Base-by-base conservation (phyloP, 257 asterid species). In the Forsythia viridissima region DNA sequence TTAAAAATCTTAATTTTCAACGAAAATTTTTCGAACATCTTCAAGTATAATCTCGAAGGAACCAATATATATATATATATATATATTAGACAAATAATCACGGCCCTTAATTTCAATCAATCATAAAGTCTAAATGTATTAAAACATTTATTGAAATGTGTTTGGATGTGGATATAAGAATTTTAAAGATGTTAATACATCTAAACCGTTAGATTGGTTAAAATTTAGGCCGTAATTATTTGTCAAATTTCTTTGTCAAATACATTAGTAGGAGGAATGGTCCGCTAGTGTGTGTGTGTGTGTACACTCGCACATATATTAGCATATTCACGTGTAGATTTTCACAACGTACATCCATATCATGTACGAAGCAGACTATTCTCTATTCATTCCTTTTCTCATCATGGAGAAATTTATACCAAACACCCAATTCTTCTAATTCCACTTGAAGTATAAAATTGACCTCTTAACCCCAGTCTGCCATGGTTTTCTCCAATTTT, bases 331-430 rank as follows among this genome's bases (percentile, higher is more conserved):
- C 20, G 4, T 30, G 20, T 71, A 41, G 38, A 61, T 44, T 61
- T 70, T n/a, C 68, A 34, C 4, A 73, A 73, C 12, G 24, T 15
- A 36, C 38, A 66, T 65, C 70, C 51, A 20, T 52, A 70, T 36
- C 34, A 70, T 21, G 6, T 55, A 69, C 52, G 38, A 51, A 37
- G 71, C 76, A 78, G 71, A 39, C 72, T 39, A 21, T 76, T 65
- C 37, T 70, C 21, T 9, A 8, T 46, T 38, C 55, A 66, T 37
- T 67, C 59, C 37, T 42, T 37, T 66, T 18, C 7, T 44, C 37
- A 21, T 39, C 24, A 42, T 18, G 65, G 5, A 18, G 65, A 55
- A n/a, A 55, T 6, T 55, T 55, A 8, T 24, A 24, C 24, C 24
- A 24, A 24, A 24, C 24, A 24, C 24, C 24, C 24, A 24, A 24